These are phyloP conservation scores for Colletotrichum phormii DNA, from an alignment of 2,329 filamentous ascomycete genomes.

Conservation along the genomic window DNA sequence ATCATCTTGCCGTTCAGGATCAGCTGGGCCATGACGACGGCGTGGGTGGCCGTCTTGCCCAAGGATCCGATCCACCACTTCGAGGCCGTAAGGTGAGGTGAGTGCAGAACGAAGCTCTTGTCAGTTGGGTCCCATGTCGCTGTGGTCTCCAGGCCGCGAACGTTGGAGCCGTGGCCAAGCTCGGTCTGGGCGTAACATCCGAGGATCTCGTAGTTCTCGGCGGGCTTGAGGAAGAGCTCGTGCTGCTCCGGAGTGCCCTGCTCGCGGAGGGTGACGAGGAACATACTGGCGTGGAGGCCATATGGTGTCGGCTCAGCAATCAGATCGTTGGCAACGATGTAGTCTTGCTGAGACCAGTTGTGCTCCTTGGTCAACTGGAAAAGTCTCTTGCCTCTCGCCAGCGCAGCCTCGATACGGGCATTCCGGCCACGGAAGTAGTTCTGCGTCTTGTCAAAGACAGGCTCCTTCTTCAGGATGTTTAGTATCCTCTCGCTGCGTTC, in stretches of 20 bases:
- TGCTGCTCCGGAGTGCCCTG: slow-evolving; percentile 81
- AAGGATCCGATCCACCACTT: slow-evolving; percentile 91
- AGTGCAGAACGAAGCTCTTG: slow-evolving; percentile 81
- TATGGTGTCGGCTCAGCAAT: slow-evolving; percentile 81
- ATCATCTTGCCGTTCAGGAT: slow-evolving; percentile 75
- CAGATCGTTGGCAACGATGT: slow-evolving; percentile 72
- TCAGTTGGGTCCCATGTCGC: slow-evolving; percentile 80
- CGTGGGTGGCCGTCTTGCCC: slow-evolving; percentile 80
- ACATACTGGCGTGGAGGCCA: slow-evolving; percentile 72
- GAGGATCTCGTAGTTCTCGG: slow-evolving; percentile 77
- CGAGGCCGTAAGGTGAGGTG: slow-evolving; percentile 77
- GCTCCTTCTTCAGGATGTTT: slow-evolving; percentile 73
- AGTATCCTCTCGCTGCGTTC: slow-evolving; percentile 71
- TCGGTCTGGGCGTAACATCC: slow-evolving; percentile 87
- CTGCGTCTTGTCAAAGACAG: slow-evolving; percentile 81
- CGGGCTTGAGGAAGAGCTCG: slow-evolving; percentile 76
- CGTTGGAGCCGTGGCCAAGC: slow-evolving; percentile 82
- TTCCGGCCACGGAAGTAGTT: slow-evolving; percentile 80
- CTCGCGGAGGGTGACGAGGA: slow-evolving; percentile 70
- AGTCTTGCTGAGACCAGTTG: slow-evolving; percentile 76
- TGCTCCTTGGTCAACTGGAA: slow-evolving; percentile 74
- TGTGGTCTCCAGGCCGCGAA: slow-evolving; percentile 77
- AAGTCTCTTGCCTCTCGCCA: slow-evolving; percentile 78
- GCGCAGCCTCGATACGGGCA: slow-evolving; percentile 75
- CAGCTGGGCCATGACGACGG: slow-evolving; percentile 83